phyloP scores from a whole-genome alignment of 2,329 filamentous ascomycete genomes.

The Pseudogymnoascus sp. region DNA sequence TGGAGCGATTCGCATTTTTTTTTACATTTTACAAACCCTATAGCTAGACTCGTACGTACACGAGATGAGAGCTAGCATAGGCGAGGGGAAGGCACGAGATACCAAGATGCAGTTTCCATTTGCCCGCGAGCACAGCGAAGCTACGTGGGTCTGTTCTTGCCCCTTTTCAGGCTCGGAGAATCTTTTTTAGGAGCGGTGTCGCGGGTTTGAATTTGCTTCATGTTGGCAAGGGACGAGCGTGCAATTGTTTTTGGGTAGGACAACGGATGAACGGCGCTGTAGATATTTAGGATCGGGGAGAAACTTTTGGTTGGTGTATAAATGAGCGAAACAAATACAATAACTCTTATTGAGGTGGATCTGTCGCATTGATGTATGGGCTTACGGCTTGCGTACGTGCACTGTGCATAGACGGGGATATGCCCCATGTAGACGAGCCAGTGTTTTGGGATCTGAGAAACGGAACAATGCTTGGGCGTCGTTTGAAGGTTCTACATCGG shows the following conservation, averaged over 20 bases:
- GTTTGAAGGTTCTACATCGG: not conserved
- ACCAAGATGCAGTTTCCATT: conserved; percentile 1
- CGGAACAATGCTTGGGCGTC: not conserved
- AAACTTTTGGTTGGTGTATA: conserved; percentile 5
- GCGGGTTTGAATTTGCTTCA: not conserved
- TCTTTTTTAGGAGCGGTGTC: not conserved
- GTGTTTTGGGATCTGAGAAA: not conserved
- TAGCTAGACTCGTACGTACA: not conserved
- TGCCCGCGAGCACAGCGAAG: not conserved
- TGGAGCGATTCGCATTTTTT: conserved; percentile 6
- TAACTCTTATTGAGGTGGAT: not conserved
- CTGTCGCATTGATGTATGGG: conserved; percentile 4
- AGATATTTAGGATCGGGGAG: not conserved
- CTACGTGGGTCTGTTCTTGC: not conserved
- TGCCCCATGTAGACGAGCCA: not conserved
- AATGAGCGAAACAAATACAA: conserved; percentile 4
- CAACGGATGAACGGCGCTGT: not conserved
- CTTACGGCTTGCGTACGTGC: not conserved
- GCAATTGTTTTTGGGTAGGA: not conserved
- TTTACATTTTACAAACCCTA: not conserved
- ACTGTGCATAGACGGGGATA: not conserved
- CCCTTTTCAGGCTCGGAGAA: not conserved
- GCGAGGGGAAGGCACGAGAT: not conserved
- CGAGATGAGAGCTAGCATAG: not conserved
- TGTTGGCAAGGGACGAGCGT: not conserved